Base-by-base conservation (phyloP, 2,329 filamentous ascomycete genomes). In the Trichocomaceae sp. region DNA sequence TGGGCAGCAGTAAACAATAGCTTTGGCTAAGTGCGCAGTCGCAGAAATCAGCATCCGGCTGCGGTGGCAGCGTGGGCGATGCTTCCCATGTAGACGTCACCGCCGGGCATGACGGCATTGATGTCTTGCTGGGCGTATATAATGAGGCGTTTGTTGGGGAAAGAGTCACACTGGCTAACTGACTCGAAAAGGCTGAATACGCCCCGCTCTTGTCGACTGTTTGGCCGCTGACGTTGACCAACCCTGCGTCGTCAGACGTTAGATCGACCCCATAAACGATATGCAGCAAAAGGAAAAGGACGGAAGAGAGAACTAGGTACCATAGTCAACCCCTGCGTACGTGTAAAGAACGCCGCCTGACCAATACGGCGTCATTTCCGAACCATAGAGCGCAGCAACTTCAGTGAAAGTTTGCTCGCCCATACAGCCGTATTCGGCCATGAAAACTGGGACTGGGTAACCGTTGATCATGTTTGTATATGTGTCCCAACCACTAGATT, bases 281-380 rank as follows among this genome's bases (percentile, higher is more conserved):
- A 8, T 29, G 26, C 26, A 29, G 26, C 26, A 29, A 29, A 29
- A 29, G 26, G 8, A 6, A 29, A 29, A 29, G 10, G 26, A 29
- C 5, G 26, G 10, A 29, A 8, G 8, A 9, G 22, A n/a, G 19
- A 17, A 48, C 7, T 35, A 48, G 31, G 33, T 55, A 64, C 63
- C 64, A 48, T 62, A 65, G 70, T 96, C 78, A 73, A 75, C 72
- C 95, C 90, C 76, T 95, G 81, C 90, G 78, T 91, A 97, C 89
- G 95, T 93, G 82, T 96, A 97, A 68, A 96, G 90, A 62, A 97
- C 95, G 73, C 91, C 92, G 62, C 92, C 92, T 47, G 88, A 95
- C 83, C 92, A 91, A 65, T 95, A 88, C 6, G 72, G 72, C 13
- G 83, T 87, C 92, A 97, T 96, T 49, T 88, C 71, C 52, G 79